A percentile compares a stretch with the other conserved stretches of the same genome.
These are phyloP conservation scores for Phascolomyces articulosus DNA, from an alignment of 371 early-diverging fungal species.

Conservation along the genomic window DNA sequence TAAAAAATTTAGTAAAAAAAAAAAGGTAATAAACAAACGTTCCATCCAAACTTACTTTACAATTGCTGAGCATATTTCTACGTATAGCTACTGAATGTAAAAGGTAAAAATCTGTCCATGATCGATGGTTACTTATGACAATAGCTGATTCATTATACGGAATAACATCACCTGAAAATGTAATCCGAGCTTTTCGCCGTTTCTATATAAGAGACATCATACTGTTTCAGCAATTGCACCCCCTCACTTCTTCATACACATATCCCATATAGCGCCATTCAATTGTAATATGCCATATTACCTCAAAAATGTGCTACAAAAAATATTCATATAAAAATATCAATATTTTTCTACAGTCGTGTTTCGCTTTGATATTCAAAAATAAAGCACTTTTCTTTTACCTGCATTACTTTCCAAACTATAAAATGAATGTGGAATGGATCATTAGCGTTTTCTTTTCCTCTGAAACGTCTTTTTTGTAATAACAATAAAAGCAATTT, in stretches of 20 bases:
- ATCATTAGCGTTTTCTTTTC: too few relatives aligned
- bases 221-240: not conserved
- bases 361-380: not conserved
- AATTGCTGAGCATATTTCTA: conserved; percentile 65
- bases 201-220: not conserved
- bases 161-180: conserved; percentile 68
- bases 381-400: conserved; percentile 16
- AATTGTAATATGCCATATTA: conserved; percentile 9
- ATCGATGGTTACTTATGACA: conserved; percentile 67
- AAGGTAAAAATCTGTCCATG: conserved; percentile 69
- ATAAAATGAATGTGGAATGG: too few relatives aligned
- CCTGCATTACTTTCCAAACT: conserved; percentile 74
- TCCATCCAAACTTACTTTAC: conserved; percentile 48
- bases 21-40: not conserved
- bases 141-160: conserved; percentile 61
- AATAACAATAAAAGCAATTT: too few relatives aligned
- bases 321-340: not conserved
- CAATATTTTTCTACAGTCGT: too few relatives aligned
- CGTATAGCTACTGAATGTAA: conserved; percentile 66
- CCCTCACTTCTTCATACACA: not conserved
- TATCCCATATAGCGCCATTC: not conserved
- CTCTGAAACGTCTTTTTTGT: too few relatives aligned
- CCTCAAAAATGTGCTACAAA: conserved; percentile 54
- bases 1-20: not conserved
- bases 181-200: conserved; percentile 62